These are phyloP conservation scores for Brettanomyces anomalus DNA, from an alignment of 805 yeast species.

Conservation along the genomic window DNA sequence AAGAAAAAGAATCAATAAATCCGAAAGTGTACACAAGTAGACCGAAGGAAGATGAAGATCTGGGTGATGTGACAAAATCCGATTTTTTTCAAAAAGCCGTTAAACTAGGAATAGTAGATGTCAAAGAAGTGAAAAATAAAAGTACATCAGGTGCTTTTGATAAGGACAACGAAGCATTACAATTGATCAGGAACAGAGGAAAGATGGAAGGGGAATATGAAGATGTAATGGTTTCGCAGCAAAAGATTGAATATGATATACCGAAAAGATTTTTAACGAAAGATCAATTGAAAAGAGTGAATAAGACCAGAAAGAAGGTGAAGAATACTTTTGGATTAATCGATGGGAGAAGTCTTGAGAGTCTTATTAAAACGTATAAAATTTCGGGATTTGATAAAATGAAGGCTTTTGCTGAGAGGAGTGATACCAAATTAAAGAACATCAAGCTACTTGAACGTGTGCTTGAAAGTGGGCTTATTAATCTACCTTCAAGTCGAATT, in stretches of 20 bases:
- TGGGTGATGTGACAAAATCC: background rate
- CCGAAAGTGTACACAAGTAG: conserved; percentile 11
- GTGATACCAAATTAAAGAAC: conserved; percentile 9
- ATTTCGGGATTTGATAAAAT: conserved; percentile 5
- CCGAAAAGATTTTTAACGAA: conserved; percentile 13
- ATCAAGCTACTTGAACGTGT: conserved; percentile 9
- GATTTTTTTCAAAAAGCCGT: conserved; percentile 15
- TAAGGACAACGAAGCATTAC: conserved; percentile 16
- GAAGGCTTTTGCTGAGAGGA: conserved; percentile 4
- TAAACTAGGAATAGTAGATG: conserved; percentile 16
- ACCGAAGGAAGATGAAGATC: conserved; percentile 10
- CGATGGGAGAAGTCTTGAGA: conserved; percentile 12
- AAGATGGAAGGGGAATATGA: conserved; percentile 14
- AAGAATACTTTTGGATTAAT: conserved; percentile 9
- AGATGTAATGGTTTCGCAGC: conserved; percentile 9
- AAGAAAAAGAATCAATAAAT: background rate
- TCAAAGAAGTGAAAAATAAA: conserved; percentile 8
- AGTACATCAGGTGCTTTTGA: conserved; percentile 2
- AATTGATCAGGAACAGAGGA: conserved; percentile 15
- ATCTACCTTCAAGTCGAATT: conserved; percentile 18
- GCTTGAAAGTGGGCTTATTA: conserved; percentile 12
- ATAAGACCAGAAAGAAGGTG: conserved; percentile 6
- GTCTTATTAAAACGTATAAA: conserved; percentile 15
- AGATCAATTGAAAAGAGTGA: conserved; percentile 5
- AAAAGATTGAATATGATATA: conserved; percentile 4